Percentiles rank a stretch among this genome's conserved stretches.
Conservation (phyloP, 805 yeast genomes). For the Nakazawaea anatomiae region DNA sequence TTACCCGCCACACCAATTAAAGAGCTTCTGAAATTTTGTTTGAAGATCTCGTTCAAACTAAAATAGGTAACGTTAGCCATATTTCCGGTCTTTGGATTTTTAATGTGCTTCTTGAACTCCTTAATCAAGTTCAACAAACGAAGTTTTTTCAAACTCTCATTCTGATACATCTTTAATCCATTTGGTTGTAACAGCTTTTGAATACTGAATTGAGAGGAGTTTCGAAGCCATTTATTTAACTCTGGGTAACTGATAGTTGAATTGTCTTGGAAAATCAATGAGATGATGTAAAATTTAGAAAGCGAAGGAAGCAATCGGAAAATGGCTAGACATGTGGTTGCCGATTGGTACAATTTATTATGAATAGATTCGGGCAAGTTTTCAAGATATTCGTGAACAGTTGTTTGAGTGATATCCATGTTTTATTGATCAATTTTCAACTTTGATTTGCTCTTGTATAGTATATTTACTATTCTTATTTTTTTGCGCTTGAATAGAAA, state of each 20-base stretch:
- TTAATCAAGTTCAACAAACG: conserved; percentile 69
- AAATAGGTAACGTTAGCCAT: conserved; percentile 24
- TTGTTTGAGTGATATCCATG: conserved; percentile 23
- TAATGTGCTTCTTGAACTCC: conserved; percentile 35
- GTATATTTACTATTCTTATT: too few species aligned
- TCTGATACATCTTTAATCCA: conserved; percentile 42
- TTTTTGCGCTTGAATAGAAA: too few species aligned
- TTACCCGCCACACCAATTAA: conserved; percentile 88
- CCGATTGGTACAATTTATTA: conserved; percentile 72
- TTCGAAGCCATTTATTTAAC: conserved; percentile 70
- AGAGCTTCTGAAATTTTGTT: conserved; percentile 72
- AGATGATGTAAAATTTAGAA: conserved; percentile 84
- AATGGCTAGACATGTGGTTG: conserved; percentile 94
- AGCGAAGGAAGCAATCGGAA: conserved; percentile 82
- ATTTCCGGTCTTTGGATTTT: conserved; percentile 28
- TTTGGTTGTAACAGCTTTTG: conserved; percentile 17
- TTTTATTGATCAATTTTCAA: background rate
- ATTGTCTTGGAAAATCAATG: conserved; percentile 76
- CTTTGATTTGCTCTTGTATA: background rate
- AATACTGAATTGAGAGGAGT: conserved; percentile 6
- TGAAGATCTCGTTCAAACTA: conserved; percentile 66
- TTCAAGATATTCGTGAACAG: conserved; percentile 85
- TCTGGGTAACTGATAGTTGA: conserved; percentile 57
- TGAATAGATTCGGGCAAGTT: conserved; percentile 87
- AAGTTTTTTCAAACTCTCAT: conserved; percentile 75